phyloP scores from a whole-genome alignment of 1,139 yeast genomes.

The Protomyces inundatus region DNA sequence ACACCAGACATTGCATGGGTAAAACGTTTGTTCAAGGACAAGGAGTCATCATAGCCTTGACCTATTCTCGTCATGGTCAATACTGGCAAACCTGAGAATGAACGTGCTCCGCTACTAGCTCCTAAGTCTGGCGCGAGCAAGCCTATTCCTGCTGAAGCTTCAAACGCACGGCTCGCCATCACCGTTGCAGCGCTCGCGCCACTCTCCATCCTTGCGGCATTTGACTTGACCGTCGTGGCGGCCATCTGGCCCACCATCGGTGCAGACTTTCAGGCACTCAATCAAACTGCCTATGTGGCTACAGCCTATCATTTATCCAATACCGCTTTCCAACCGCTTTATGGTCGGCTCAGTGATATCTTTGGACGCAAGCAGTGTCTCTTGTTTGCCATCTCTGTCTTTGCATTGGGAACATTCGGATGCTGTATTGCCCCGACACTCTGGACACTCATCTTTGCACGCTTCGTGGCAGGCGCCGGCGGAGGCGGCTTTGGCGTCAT shows the following conservation, averaged over 20 bases:
- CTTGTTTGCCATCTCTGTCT: slow-evolving; percentile 46
- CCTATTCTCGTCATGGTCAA: too few species aligned
- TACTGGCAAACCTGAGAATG: too few species aligned
- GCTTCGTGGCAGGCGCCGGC: slow-evolving; percentile 52
- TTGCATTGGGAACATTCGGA: slow-evolving; percentile 45
- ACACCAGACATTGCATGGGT: too few species aligned
- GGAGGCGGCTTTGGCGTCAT: slow-evolving; percentile 50
- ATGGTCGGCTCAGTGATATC: slow-evolving; percentile 53
- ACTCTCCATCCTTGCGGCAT: slow-evolving; percentile 53
- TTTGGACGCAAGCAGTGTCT: slow-evolving; percentile 48
- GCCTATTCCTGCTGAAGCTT: too few species aligned
- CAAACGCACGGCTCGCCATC: neutral
- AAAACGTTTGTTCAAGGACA: too few species aligned
- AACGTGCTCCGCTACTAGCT: too few species aligned
- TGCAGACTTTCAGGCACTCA: slow-evolving; percentile 54
- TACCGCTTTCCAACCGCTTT: slow-evolving; percentile 64
- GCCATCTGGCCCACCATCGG: slow-evolving; percentile 60
- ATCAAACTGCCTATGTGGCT: slow-evolving; percentile 56
- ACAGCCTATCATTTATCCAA: slow-evolving; percentile 57
- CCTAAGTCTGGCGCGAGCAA: too few species aligned
- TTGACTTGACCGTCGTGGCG: slow-evolving; percentile 63
- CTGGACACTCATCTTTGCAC: slow-evolving; percentile 44
- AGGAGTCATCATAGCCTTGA: too few species aligned
- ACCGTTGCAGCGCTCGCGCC: slow-evolving; percentile 30
- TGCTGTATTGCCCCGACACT: slow-evolving; percentile 44